A percentile compares a stretch with the other conserved stretches of the same genome.
Evolutionary conservation across 495 filamentous ascomycete genomes (phyloP).

Genomic region (Aspergillus campestris): DNA sequence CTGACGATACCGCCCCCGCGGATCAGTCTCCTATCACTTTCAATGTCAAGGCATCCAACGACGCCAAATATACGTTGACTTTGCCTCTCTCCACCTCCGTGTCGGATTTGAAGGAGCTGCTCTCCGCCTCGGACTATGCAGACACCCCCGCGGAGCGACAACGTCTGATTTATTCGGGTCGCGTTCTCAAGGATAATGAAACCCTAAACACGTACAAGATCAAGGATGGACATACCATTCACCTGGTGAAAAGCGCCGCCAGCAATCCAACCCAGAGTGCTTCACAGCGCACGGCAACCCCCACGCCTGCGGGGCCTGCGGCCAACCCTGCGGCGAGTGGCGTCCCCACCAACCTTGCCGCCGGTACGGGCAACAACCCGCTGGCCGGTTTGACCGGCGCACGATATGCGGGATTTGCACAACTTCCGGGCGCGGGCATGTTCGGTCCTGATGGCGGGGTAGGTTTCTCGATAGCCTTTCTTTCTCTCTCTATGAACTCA

Average conservation of each 20-base stretch:
- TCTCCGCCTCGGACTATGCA: slow-evolving; percentile 70
- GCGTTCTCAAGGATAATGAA: slow-evolving; percentile 90
- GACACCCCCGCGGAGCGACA: slow-evolving; percentile 78
- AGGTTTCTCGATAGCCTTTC: slow-evolving; percentile 40
- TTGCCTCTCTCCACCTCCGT: slow-evolving; percentile 70
- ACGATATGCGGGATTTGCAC: slow-evolving; percentile 84
- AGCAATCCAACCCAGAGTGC: slow-evolving; percentile 72
- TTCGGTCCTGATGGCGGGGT: slow-evolving; percentile 98
- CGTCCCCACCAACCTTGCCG: slow-evolving; percentile 83
- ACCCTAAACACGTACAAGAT: slow-evolving; percentile 83
- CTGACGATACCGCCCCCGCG: slow-evolving; percentile 36
- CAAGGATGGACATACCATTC: slow-evolving; percentile 90
- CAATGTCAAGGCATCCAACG: slow-evolving; percentile 84
- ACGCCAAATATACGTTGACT: slow-evolving; percentile 74
- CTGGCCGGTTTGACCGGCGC: slow-evolving; percentile 88
- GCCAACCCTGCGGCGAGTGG: slow-evolving; percentile 44
- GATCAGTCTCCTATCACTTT: slow-evolving; percentile 68
- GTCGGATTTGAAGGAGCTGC: slow-evolving; percentile 79
- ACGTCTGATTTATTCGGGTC: slow-evolving; percentile 93
- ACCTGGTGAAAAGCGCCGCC: slow-evolving; percentile 89
- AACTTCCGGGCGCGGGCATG: slow-evolving; percentile 76
- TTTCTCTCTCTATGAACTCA: neutral
- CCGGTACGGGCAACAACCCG: slow-evolving; percentile 85
- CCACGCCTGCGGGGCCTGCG: slow-evolving; percentile 41
- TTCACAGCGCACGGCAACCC: slow-evolving; percentile 36